phyloP scores from a whole-genome alignment of 257 asterid genomes.

The Plectranthus barbatus region DNA sequence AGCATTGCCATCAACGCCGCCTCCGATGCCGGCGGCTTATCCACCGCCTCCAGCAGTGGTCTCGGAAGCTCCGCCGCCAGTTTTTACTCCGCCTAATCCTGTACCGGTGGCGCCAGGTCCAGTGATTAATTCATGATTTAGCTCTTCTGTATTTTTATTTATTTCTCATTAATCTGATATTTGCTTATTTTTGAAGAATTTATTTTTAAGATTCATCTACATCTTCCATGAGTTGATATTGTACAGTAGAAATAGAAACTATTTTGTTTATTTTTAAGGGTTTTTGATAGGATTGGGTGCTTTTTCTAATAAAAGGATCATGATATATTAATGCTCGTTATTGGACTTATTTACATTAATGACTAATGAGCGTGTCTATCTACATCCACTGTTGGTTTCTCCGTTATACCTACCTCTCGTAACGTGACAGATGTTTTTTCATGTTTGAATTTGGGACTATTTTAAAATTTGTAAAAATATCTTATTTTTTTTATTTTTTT shows the following conservation, averaged over 20 bases:
- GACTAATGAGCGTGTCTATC: too few relatives aligned
- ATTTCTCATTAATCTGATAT: constrained; percentile 6
- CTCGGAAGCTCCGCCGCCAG: constrained; percentile 58
- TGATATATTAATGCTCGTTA: background rate
- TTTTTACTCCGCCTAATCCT: constrained; percentile 45
- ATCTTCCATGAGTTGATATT: constrained; percentile 9
- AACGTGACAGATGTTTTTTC: too few relatives aligned
- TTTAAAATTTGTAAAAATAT: too few relatives aligned
- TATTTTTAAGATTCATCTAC: background rate
- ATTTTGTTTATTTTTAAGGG: background rate
- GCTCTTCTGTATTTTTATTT: background rate
- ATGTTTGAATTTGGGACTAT: too few relatives aligned
- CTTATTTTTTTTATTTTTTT: too few relatives aligned
- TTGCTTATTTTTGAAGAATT: background rate
- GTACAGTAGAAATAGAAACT: background rate
- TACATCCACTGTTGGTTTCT: too few relatives aligned
- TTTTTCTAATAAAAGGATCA: background rate
- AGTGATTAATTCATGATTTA: constrained; percentile 30
- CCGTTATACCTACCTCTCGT: too few relatives aligned
- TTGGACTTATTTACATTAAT: too few relatives aligned
- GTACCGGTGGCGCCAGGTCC: constrained; percentile 69
- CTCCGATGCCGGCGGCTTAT: constrained; percentile 1
- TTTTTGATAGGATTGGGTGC: background rate
- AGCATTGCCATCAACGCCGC: constrained; percentile 26
- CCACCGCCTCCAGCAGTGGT: constrained; percentile 35